These are phyloP conservation scores for Diaporthe ilicicola DNA, from an alignment of 2,329 filamentous ascomycete species.

Conservation along the genomic window DNA sequence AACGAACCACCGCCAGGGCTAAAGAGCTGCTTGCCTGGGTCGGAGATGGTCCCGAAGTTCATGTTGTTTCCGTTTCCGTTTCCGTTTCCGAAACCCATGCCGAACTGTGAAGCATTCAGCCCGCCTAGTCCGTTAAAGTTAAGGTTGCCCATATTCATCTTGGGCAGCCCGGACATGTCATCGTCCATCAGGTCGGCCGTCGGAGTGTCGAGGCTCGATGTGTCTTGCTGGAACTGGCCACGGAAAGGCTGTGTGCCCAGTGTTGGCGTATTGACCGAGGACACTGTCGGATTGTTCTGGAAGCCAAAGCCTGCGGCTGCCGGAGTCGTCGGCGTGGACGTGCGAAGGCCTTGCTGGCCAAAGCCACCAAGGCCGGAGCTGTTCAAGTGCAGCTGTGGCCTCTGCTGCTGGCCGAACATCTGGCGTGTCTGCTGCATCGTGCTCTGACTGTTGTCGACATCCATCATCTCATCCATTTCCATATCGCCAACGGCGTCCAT, in stretches of 20 bases:
- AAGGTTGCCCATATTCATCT: slow-evolving; percentile 67
- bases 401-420: slow-evolving; percentile 70
- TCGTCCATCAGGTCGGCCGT: slow-evolving; percentile 77
- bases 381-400: slow-evolving; percentile 82
- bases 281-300: slow-evolving; percentile 94
- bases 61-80: slow-evolving; percentile 50
- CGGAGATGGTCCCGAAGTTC: slow-evolving; percentile 76
- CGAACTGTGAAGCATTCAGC: slow-evolving; percentile 53
- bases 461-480: slow-evolving; percentile 90
- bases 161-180: slow-evolving; percentile 70
- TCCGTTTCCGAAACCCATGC: slow-evolving; percentile 60
- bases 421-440: slow-evolving; percentile 76
- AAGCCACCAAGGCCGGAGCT: slow-evolving; percentile 67
- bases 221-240: slow-evolving; percentile 57
- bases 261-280: slow-evolving; percentile 94
- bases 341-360: slow-evolving; percentile 81
- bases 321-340: slow-evolving; percentile 87
- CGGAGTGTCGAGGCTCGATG: slow-evolving; percentile 52
- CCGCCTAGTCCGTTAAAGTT: slow-evolving; percentile 49
- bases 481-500: slow-evolving; percentile 92
- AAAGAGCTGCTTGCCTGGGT: slow-evolving; percentile 92
- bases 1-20: slow-evolving; percentile 80
- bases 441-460: slow-evolving; percentile 68
- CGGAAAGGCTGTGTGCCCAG: slow-evolving; percentile 79
- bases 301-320: slow-evolving; percentile 79